Conservation (phyloP, 2,329 filamentous ascomycete species). For the Endothia cerciana region DNA sequence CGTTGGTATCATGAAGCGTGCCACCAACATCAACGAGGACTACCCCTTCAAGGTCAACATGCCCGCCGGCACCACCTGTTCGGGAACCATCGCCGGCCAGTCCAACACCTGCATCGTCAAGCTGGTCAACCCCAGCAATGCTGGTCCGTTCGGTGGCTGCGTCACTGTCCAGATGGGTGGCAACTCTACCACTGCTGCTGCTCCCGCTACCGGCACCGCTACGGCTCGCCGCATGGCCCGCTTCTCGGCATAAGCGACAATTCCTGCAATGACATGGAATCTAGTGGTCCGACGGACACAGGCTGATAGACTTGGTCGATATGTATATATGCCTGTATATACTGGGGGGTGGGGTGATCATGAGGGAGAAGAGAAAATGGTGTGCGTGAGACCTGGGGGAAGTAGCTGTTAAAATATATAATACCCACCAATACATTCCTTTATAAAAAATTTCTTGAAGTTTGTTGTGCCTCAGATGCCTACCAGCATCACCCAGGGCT, state of each 20-base stretch:
- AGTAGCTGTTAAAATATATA: slow-evolving; percentile 3
- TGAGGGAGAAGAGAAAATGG: neutral
- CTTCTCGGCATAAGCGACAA: slow-evolving; percentile 18
- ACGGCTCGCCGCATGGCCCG: slow-evolving; percentile 28
- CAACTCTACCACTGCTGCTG: slow-evolving; percentile 7
- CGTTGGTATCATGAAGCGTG: slow-evolving; percentile 29
- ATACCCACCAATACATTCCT: slow-evolving; percentile 7
- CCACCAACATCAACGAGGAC: slow-evolving; percentile 32
- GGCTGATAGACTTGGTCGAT: neutral
- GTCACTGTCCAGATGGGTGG: slow-evolving; percentile 28
- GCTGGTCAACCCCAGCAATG: slow-evolving; percentile 34
- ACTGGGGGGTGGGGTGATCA: neutral
- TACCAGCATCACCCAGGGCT: too few relatives aligned
- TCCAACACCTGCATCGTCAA: slow-evolving; percentile 37
- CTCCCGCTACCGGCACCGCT: slow-evolving; percentile 18
- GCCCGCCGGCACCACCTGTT: slow-evolving; percentile 36
- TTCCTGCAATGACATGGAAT: neutral
- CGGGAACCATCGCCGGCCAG: slow-evolving; percentile 34
- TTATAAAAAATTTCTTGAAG: neutral
- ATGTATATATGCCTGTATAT: slow-evolving; percentile 6
- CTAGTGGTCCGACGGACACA: neutral
- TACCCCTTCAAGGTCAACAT: slow-evolving; percentile 35
- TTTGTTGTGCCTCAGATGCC: too few relatives aligned
- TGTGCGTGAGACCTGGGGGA: neutral
- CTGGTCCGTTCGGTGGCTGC: slow-evolving; percentile 30